Percentiles rank a stretch among this genome's conserved stretches.
Evolutionary conservation across 352 stramenopile species (phyloP).

Genomic region (Phytophthora ramorum): DNA sequence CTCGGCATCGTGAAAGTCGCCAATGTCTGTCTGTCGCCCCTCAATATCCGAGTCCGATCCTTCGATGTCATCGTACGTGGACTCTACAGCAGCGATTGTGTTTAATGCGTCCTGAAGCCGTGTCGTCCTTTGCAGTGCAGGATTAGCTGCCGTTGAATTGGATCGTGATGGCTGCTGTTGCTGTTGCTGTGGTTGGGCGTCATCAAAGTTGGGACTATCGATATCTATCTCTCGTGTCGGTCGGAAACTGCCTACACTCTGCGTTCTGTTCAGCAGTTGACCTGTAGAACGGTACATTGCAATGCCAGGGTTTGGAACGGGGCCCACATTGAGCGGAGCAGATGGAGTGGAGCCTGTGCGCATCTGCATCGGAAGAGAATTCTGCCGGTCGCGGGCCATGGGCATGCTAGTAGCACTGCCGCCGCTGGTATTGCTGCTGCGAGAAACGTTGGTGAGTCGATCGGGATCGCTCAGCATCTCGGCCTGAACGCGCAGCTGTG

Average conservation of each 20-base stretch:
- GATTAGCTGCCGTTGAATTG: constrained; percentile 28
- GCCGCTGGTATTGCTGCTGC: constrained; percentile 40
- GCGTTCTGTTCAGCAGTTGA: constrained; percentile 45
- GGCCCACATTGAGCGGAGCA: constrained; percentile 7
- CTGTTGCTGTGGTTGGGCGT: constrained; percentile 10
- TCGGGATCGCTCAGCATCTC: constrained; percentile 67
- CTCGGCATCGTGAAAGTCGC: constrained; percentile 56
- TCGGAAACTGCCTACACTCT: constrained; percentile 51
- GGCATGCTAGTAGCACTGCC: constrained; percentile 29
- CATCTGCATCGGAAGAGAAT: constrained; percentile 70
- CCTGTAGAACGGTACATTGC: constrained; percentile 52
- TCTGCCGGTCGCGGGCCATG: constrained; percentile 56
- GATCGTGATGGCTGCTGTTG: constrained; percentile 34
- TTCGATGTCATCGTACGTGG: constrained; percentile 60
- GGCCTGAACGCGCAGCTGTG: constrained; percentile 72
- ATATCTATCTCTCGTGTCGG: constrained; percentile 50
- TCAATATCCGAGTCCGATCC: constrained; percentile 52
- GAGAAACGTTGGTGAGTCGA: constrained; percentile 46
- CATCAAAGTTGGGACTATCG: constrained; percentile 38
- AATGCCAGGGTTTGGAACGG: constrained; percentile 28
- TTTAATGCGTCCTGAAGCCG: constrained; percentile 55
- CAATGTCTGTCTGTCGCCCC: constrained; percentile 51
- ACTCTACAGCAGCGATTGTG: constrained; percentile 55
- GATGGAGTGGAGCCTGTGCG: constrained; percentile 30
- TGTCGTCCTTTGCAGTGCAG: constrained; percentile 33